These are phyloP conservation scores for Zelopaecilomyces penicillatus DNA, from an alignment of 2,329 filamentous ascomycete species.

Conservation along the genomic window DNA sequence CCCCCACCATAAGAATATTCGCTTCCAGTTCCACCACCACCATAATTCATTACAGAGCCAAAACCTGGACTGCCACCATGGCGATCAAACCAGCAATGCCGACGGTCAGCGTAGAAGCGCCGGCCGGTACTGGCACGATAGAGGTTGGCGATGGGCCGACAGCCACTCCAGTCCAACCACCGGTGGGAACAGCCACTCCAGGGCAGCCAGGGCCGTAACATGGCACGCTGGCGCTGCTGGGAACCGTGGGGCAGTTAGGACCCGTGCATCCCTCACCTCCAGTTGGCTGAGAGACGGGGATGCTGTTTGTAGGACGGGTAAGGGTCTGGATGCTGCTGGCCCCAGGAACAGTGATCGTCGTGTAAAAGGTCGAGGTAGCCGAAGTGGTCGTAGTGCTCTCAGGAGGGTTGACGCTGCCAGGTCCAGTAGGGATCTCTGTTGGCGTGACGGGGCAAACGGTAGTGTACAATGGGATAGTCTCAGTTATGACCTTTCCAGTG, in stretches of 20 bases:
- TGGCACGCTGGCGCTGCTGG: not conserved
- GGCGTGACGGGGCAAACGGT: constrained; percentile 28
- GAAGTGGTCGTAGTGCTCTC: constrained; percentile 6
- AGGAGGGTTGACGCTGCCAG: constrained; percentile 1
- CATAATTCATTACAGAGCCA: constrained; percentile 17
- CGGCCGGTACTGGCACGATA: constrained; percentile 35
- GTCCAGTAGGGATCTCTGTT: constrained; percentile 8
- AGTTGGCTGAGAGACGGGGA: constrained; percentile 12
- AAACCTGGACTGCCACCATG: constrained; percentile 18
- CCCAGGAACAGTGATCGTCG: not conserved
- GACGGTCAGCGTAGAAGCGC: constrained; percentile 28
- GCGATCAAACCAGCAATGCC: constrained; percentile 19
- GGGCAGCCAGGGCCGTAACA: constrained; percentile 6
- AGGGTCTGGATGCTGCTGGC: constrained; percentile 10
- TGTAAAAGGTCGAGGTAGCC: constrained; percentile 5
- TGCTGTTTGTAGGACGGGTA: constrained; percentile 11
- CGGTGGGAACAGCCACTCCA: constrained; percentile 14
- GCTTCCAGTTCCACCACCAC: too few relatives aligned
- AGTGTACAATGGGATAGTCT: constrained; percentile 28
- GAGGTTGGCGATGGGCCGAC: constrained; percentile 12
- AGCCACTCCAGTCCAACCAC: constrained; percentile 6
- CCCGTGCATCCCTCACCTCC: constrained; percentile 19
- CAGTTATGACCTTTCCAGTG: constrained; percentile 27
- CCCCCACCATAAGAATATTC: too few relatives aligned
- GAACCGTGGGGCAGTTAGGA: constrained; percentile 13